Percentiles rank a stretch among this genome's conserved stretches.
Evolutionary conservation across 2,329 filamentous ascomycete genomes (phyloP).

Genomic region (Hymenoscyphus fraxineus): DNA sequence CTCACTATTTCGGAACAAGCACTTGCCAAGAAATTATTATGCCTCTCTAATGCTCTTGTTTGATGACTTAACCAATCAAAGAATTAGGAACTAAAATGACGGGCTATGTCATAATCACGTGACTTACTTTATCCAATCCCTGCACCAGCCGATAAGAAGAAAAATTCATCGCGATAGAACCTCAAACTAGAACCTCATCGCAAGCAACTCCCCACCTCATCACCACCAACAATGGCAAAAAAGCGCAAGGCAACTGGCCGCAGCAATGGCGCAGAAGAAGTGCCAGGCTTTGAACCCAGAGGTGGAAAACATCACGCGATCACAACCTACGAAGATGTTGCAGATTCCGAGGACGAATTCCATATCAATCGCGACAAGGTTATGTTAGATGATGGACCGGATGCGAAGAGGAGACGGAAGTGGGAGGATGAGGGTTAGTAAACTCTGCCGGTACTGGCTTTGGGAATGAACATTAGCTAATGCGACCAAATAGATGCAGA

Average conservation of each 20-base stretch:
- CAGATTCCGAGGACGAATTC: conserved; percentile 92
- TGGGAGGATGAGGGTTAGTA: conserved; percentile 59
- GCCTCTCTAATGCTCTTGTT: too few relatives aligned
- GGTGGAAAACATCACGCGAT: conserved; percentile 27
- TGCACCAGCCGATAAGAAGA: neutral
- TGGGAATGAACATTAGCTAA: conserved; percentile 10
- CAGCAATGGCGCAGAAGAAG: conserved; percentile 1
- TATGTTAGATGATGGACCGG: conserved; percentile 75
- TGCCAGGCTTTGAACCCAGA: conserved; percentile 18
- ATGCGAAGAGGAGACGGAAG: conserved; percentile 72
- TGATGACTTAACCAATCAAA: neutral
- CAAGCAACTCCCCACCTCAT: neutral
- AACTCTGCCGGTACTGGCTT: neutral
- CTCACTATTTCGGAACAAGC: too few relatives aligned
- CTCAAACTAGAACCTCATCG: neutral
- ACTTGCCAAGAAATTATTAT: too few relatives aligned
- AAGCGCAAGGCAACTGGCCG: conserved; percentile 26
- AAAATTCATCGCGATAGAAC: neutral
- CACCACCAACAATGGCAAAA: conserved; percentile 23
- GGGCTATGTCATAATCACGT: neutral
- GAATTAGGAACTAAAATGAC: neutral
- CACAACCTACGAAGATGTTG: conserved; percentile 73
- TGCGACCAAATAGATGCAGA: conserved; percentile 41
- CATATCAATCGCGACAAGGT: conserved; percentile 83
- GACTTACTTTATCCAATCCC: neutral